phyloP scores from a whole-genome alignment of 2,329 filamentous ascomycete species.

The Penicillium sp. region DNA sequence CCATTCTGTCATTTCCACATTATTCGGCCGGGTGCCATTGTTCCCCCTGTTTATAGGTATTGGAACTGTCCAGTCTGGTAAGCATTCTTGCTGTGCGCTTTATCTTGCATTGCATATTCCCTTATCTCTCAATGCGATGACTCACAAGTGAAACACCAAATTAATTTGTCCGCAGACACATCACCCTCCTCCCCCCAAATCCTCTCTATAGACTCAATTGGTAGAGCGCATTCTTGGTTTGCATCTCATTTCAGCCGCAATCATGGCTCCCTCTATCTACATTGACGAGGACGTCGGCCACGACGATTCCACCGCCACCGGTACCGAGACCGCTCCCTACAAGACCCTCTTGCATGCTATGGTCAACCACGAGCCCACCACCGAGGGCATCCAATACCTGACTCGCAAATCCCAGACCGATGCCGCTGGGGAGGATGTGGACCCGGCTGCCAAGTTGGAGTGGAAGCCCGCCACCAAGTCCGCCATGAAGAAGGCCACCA shows the following conservation, averaged over 20 bases:
- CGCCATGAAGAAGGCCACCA: conserved; percentile 79
- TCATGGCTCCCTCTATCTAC: conserved; percentile 57
- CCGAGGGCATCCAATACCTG: conserved; percentile 62
- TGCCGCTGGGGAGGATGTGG: conserved; percentile 60
- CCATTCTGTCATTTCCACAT: neutral
- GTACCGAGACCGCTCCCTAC: conserved; percentile 72
- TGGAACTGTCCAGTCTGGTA: neutral
- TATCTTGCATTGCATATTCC: neutral
- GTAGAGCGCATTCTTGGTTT: neutral
- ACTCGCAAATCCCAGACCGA: conserved; percentile 67
- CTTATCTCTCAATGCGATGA: conserved; percentile 12
- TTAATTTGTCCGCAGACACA: conserved; percentile 8
- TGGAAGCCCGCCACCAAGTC: conserved; percentile 85
- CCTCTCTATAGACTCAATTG: neutral
- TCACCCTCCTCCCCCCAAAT: neutral
- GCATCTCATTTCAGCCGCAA: neutral
- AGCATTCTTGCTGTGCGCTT: neutral
- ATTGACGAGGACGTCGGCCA: conserved; percentile 77
- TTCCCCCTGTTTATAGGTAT: neutral
- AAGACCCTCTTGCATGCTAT: conserved; percentile 78
- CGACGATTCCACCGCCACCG: conserved; percentile 66
- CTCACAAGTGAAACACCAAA: conserved; percentile 15
- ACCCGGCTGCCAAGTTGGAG: conserved; percentile 61
- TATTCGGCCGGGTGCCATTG: neutral
- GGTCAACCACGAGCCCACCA: conserved; percentile 63